Base-by-base conservation (phyloP, 2,329 filamentous ascomycete genomes). In the Diaporthe sp. region DNA sequence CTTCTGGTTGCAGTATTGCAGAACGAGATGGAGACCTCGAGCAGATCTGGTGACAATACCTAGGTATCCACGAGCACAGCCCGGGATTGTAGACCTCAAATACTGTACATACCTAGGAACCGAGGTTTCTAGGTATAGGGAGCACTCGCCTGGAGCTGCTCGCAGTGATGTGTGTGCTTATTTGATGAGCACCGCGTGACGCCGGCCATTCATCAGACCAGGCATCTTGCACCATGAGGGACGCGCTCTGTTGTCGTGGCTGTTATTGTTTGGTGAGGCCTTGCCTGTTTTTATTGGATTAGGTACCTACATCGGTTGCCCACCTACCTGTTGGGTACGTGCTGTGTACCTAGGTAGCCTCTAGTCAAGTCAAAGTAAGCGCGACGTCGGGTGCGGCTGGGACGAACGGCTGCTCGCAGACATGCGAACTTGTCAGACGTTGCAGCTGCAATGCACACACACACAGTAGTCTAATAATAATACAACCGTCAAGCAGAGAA, bases 361-460 rank as follows among this genome's bases (percentile, higher is more conserved):
- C 10, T 7, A 28, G 58, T 15, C 58, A 15, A 17, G 57, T 37
- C 34, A 39, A 8, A 39, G 34, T 39, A 13, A 25, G 51, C 22
- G 22, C 58, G 3, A 42, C 58, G 22, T 67, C 39, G 22, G n/a
- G 62, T 53, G 65, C 65, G 65, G 65, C 49, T 69, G 65, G 49
- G 49, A 69, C 28, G 65, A 69, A 69, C 65, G 34, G 46, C n/a
- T 55, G 34, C 34, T 3, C 34, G 15, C 46, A 53, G 65, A 39
- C 49, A 53, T 69, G 65, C 65, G 65, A 69, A 69, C 65, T n/a
- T 39, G 49, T 53, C 65, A 68, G 49, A 53, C 15, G 17, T 15
- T 53, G 62, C 62, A 51, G 46, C 62, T 68, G 62, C 46, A 53
- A 34, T 68, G 31, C 22, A 39, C 62, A 51, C 46, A 46, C 46